Evolutionary conservation across 148 eudicot species (phyloP).

Genomic region (Silene latifolia): DNA sequence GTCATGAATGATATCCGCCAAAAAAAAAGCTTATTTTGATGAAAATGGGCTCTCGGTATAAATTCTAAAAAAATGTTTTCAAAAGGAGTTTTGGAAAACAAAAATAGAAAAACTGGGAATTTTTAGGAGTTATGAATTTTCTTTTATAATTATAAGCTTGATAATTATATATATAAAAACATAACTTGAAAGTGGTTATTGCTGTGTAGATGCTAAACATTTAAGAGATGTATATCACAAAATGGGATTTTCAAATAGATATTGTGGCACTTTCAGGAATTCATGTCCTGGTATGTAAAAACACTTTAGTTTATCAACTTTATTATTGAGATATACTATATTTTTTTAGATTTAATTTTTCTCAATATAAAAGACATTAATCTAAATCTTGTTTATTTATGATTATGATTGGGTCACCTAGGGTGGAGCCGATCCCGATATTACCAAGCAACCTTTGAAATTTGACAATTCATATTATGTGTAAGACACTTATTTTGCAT

Average conservation of each 20-base stretch:
- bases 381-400: background rate
- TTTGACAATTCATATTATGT: conserved; percentile 76
- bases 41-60: no score
- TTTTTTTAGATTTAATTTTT: no score
- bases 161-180: no score
- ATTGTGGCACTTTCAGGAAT: conserved; percentile 81
- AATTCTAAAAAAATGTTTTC: no score
- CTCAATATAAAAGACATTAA: no score
- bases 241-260: conserved; percentile 82
- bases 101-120: no score
- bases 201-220: conserved; percentile 48
- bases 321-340: no score
- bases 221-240: conserved; percentile 58
- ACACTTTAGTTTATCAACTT: background rate
- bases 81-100: no score
- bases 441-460: conserved; percentile 70
- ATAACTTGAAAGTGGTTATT: background rate
- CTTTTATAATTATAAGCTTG: no score
- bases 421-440: conserved; percentile 72
- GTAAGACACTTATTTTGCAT: conserved; percentile 32
- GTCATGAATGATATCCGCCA: no score
- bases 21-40: no score
- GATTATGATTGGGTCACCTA: conserved; percentile 2
- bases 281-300: conserved; percentile 71
- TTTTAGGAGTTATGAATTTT: no score